Evolutionary conservation across 805 yeast species (phyloP).

Genomic region (Saturnispora zaruensis): DNA sequence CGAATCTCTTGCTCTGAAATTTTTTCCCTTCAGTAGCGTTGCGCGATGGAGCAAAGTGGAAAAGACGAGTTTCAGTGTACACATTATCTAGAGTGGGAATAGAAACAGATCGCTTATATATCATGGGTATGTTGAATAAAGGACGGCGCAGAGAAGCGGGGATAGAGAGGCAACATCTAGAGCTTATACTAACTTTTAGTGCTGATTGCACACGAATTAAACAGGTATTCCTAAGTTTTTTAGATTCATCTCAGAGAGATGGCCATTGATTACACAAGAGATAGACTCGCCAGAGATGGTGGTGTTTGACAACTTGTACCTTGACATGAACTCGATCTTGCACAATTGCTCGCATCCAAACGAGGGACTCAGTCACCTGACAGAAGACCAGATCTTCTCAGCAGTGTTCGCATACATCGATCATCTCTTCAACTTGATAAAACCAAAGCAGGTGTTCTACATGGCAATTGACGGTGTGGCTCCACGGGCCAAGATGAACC

Average conservation of each 20-base stretch:
- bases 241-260: constrained; percentile 94
- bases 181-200: neutral
- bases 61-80: neutral
- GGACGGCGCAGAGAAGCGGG: neutral
- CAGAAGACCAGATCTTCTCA: constrained; percentile 87
- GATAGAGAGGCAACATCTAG: neutral
- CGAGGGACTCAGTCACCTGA: constrained; percentile 49
- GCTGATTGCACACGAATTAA: neutral
- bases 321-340: constrained; percentile 96
- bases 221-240: constrained; percentile 95
- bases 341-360: constrained; percentile 90
- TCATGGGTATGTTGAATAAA: neutral
- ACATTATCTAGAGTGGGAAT: neutral
- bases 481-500: constrained; percentile 97
- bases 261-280: constrained; percentile 90
- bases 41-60: neutral
- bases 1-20: neutral
- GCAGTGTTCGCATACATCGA: constrained; percentile 93
- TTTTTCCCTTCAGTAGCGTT: neutral
- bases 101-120: neutral
- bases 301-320: constrained; percentile 87
- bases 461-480: constrained; percentile 99
- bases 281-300: constrained; percentile 78
- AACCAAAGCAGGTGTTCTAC: constrained; percentile 77
- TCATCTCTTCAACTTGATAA: constrained; percentile 79